Base-by-base conservation (phyloP, 345 rosid species). In the Viola odorata region DNA sequence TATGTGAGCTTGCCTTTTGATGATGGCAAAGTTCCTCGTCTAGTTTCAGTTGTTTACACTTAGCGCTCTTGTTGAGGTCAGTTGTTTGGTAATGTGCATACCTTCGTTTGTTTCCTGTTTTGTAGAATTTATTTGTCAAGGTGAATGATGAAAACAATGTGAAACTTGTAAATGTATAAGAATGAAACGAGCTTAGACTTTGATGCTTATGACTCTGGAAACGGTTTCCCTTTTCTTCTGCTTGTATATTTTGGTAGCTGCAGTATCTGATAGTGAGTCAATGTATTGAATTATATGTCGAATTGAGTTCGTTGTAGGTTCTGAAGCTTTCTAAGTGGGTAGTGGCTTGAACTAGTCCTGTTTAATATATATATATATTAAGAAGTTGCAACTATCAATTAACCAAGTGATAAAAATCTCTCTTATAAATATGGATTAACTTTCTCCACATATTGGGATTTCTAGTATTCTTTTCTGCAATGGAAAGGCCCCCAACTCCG, bases 1-100 rank as follows among this genome's bases (percentile, higher is more conserved):
- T 87, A 85, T 48, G 82, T 82, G 3, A 81, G 91, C 42, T 79
- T 89, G 78, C 98, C 96, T 55, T 84, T 85, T 63, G 88, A 82
- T 51, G 84, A 82, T 15, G 82, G 72, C 32, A 89, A 92, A 77
- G 88, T 73, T 50, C 91, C 92, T 70, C 84, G 76, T 77, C 72
- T 84, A 63, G 82, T 85, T 53, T 84, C 72, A 41, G 67, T 75
- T 50, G 72, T 45, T 49, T 70, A 58, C 37, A 40, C 55, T 55
- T 68, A 62, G 60, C 75, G 44, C 15, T 8, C 6, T 3, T 12
- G 4, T 17, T 49, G 42, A 41, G 42, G 73, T 63, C 12, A 55
- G 61, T 7, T 5, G 50, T 45, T 36, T 53, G 8, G 50, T 12
- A 8, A 45, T 47, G 41, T 3, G 32, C 32, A 23, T 23, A 23